These are phyloP conservation scores for Ogataea salicorniae DNA, from an alignment of 805 yeast genomes.

Conservation along the genomic window DNA sequence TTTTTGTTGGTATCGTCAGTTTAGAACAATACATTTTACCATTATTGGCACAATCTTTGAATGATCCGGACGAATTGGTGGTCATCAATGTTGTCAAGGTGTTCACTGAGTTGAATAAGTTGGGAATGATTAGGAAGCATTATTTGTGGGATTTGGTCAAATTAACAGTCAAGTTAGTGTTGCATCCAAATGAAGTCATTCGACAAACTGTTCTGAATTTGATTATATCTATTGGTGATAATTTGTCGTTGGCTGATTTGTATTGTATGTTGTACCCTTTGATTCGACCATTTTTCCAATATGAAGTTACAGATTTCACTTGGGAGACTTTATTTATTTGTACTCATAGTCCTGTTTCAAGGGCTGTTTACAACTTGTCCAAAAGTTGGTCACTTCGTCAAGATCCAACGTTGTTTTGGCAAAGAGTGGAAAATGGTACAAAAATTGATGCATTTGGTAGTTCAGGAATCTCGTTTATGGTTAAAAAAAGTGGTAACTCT, in stretches of 20 bases:
- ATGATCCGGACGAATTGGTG: conserved; percentile 81
- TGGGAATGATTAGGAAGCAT: conserved; percentile 50
- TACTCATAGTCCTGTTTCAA: conserved; percentile 60
- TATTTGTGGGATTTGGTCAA: conserved; percentile 52
- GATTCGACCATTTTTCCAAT: conserved; percentile 66
- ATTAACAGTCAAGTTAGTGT: conserved; percentile 48
- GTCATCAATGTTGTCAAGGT: conserved; percentile 62
- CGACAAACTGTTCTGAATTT: conserved; percentile 62
- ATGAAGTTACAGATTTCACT: conserved; percentile 65
- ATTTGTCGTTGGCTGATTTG: conserved; percentile 68
- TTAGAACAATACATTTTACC: conserved; percentile 89
- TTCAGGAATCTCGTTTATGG: conserved; percentile 31
- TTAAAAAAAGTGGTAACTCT: conserved; percentile 17
- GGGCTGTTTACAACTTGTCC: conserved; percentile 58
- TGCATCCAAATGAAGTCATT: conserved; percentile 88
- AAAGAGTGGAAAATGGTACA: conserved; percentile 34
- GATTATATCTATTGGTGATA: conserved; percentile 55
- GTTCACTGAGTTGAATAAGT: conserved; percentile 47
- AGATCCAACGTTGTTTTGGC: conserved; percentile 77
- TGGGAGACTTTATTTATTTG: conserved; percentile 66
- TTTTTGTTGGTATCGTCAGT: conserved; percentile 75
- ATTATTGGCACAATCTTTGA: conserved; percentile 70
- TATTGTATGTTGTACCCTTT: conserved; percentile 82
- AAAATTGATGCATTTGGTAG: conserved; percentile 42
- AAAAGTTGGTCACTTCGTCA: conserved; percentile 69